A percentile compares a stretch with the other conserved stretches of the same genome.
Conservation (phyloP, 2,329 filamentous ascomycete genomes). For the Pleomassaria siparia region DNA sequence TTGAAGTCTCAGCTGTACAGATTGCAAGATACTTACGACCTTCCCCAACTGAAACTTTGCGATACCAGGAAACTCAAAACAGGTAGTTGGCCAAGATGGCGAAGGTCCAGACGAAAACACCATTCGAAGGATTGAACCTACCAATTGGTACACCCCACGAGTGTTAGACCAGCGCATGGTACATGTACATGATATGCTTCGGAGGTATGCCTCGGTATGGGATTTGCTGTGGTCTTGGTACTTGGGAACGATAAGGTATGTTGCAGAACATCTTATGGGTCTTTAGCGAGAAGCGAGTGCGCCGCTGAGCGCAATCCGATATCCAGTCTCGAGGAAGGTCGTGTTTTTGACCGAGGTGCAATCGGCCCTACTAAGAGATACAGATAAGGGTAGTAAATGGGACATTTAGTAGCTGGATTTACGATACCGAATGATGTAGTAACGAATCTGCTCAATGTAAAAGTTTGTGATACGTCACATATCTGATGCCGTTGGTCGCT, state of each 20-base stretch:
- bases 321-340: neutral
- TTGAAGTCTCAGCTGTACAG: neutral
- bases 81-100: neutral
- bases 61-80: neutral
- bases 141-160: neutral
- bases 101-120: neutral
- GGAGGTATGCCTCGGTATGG: neutral
- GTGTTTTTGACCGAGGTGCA: neutral
- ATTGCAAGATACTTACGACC: conserved; percentile 2
- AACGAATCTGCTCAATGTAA: too few relatives aligned
- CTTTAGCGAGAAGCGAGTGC: neutral
- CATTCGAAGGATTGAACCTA: neutral
- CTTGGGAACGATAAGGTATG: neutral
- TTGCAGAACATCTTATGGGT: neutral
- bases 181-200: neutral
- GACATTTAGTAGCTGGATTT: too few relatives aligned
- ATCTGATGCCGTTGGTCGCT: too few relatives aligned
- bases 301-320: neutral
- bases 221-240: neutral
- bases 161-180: neutral
- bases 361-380: neutral
- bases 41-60: neutral
- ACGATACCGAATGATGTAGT: too few relatives aligned
- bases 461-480: too few relatives aligned
- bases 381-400: neutral